phyloP scores from a whole-genome alignment of 306 rosid species.

The Comarum palustre region DNA sequence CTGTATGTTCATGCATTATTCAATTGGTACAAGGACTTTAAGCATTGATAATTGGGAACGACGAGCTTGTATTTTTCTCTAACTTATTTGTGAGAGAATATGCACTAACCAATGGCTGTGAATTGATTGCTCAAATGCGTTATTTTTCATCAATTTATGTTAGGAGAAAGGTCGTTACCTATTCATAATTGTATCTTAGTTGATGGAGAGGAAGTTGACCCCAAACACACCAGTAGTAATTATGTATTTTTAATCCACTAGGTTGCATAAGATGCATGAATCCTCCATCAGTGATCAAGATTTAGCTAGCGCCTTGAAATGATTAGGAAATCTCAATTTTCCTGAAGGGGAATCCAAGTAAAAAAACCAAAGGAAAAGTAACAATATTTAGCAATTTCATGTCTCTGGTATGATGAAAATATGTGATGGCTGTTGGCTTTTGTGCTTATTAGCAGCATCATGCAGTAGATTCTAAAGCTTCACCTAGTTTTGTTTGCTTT shows the following conservation, averaged over 20 bases:
- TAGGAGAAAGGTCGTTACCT: background rate
- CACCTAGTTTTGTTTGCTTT: slow-evolving; percentile 5
- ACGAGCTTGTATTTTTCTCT: background rate
- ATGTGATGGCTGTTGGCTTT: background rate
- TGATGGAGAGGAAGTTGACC: background rate
- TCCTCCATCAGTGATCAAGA: background rate
- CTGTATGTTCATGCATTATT: background rate
- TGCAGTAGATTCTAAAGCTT: background rate
- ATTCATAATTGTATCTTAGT: background rate
- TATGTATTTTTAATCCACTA: background rate
- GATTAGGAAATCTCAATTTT: background rate
- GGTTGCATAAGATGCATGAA: background rate
- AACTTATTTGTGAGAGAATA: background rate
- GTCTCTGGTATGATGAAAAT: background rate
- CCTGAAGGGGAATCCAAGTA: background rate
- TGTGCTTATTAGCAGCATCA: slow-evolving; percentile 13
- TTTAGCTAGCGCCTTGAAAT: background rate
- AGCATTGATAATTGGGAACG: background rate
- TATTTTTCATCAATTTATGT: background rate
- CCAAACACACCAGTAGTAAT: background rate
- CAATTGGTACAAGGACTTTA: background rate
- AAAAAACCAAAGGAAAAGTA: background rate
- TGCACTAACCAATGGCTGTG: background rate
- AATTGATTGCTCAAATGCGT: background rate
- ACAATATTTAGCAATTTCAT: background rate